Evolutionary conservation across 805 yeast genomes (phyloP), one percentile per base, ranked within the genome.

Genomic region (Lipomyces japonicus): DNA sequence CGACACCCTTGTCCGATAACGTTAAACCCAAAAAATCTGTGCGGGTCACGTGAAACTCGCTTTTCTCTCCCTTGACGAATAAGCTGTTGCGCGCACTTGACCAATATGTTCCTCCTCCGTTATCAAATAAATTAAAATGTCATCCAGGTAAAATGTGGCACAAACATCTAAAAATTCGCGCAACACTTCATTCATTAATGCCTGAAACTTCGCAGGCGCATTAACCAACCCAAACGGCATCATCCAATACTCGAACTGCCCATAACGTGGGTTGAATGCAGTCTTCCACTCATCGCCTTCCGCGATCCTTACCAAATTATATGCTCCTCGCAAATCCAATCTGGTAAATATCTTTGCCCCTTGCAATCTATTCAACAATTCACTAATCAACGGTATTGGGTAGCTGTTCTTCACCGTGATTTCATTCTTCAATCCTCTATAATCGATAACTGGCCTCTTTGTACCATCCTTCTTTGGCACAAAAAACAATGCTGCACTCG

Each of bases 201-300:
- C 31, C 39, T 63, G 66, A 48, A 64, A 63, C 1, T 58, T 48
- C 2, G 62, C 55, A 0, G 67, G 65, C 2, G 63, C 64, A 44
- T 59, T 61, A 10, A 35, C 28, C 60, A 42, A 2, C 66, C 67
- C 40, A 63, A 61, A 28, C 2, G 50, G 50, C 50, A 46, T 46
- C 6, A 39, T 47, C 5, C 18, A 21, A 24, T 31, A 46, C 19
- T 44, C 41, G 36, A 34, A 44, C 28, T 28, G 47, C 2, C 48
- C 48, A 30, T 25, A 44, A 3, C 37, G 25, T 7, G 48, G 24
- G 22, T 25, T 37, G 35, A 44, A 44, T 3, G 48, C 48, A 7
- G 48, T 44, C 23, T 24, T 25, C 28, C n/a, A 16, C 14, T 34
- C 42, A 30, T 50, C 44, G 7, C 26, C 48, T 19, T 28, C 30